Evolutionary conservation across 129 eudicot species (phyloP), one percentile per base, ranked within the genome.

Genomic region (Calendula officinalis): DNA sequence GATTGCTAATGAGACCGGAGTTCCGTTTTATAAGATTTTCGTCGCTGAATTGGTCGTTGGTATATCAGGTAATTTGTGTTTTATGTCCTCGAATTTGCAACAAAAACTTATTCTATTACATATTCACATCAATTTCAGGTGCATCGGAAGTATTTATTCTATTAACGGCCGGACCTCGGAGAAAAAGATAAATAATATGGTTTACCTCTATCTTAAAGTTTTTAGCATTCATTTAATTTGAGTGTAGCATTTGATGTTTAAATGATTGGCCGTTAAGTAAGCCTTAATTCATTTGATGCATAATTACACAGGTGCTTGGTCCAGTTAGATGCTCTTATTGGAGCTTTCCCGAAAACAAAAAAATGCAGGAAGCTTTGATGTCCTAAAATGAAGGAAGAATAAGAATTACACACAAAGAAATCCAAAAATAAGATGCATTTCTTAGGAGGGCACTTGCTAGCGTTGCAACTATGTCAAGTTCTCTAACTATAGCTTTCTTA

Each of bases 31-130:
- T 66, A 83, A 85, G 75, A 83, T 92, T 49, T 88, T 89, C 1
- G 96, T 96, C 17, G 85, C 98, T 60, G 98, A 88, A 60, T 73
- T 92, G 81, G 98, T 92, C 3, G 88, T 95, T 47, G 96, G 98
- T 44, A 76, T 88, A 34, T 85, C 96, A 74, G 98, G 98, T n/a
- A n/a, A n/a, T n/a, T 42, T 5, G 45, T 27, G 49, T 74, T 41
- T 3, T 37, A 37, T 30, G 34, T 50, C 7, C 66, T 36, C 44
- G 36, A 34, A 16, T 36, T 45, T 58, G 9, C 49, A 36, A 10
- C 27, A 17, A 4, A n/a, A 34, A 15, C 46, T 41, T 67, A 43
- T n/a, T 56, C 7, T 51, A 51, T 30, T 37, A 45, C n/a, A n/a
- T 51, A 57, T 57, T 51, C 35, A 39, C 37, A 27, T 13, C 32